A percentile compares a stretch with the other conserved stretches of the same genome.
Evolutionary conservation across 164 flowering plant genomes (phyloP).

Genomic region (Cinnamomum micranthum): DNA sequence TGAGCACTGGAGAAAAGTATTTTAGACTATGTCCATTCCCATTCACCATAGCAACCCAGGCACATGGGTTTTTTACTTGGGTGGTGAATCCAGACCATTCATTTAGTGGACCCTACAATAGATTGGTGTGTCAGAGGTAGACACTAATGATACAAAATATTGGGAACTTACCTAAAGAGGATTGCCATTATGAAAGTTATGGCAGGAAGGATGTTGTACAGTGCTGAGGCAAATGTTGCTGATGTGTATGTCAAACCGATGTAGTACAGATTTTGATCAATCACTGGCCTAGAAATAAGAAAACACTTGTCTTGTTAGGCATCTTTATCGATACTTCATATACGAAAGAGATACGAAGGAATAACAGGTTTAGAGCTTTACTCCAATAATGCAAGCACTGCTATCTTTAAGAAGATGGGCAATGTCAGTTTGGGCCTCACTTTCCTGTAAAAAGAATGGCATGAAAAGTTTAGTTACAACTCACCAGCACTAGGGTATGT

Average conservation of each 20-base stretch:
- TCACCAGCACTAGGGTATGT: too few relatives aligned
- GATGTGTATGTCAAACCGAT: slow-evolving; percentile 69
- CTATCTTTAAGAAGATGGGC: slow-evolving; percentile 52
- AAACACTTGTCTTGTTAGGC: neutral
- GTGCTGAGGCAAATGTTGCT: slow-evolving; percentile 77
- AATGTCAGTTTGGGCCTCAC: slow-evolving; percentile 72
- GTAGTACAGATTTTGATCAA: slow-evolving; percentile 81
- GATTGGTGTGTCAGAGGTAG: too few relatives aligned
- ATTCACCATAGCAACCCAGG: too few relatives aligned
- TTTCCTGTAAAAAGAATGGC: slow-evolving; percentile 45
- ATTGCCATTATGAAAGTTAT: slow-evolving; percentile 80
- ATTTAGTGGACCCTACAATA: too few relatives aligned
- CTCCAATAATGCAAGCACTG: slow-evolving; percentile 76
- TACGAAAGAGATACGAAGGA: neutral
- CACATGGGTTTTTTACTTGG: too few relatives aligned
- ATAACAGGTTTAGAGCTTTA: slow-evolving; percentile 27
- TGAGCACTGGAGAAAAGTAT: too few relatives aligned
- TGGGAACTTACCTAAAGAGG: slow-evolving; percentile 43
- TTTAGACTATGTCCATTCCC: too few relatives aligned
- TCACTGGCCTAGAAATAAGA: slow-evolving; percentile 58
- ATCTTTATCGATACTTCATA: neutral
- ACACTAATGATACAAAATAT: too few relatives aligned
- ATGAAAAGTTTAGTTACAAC: neutral
- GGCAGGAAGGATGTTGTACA: slow-evolving; percentile 69
- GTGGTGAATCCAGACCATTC: too few relatives aligned